Base-by-base conservation (phyloP, 2,329 filamentous ascomycete genomes). In the Biscogniauxia marginata region DNA sequence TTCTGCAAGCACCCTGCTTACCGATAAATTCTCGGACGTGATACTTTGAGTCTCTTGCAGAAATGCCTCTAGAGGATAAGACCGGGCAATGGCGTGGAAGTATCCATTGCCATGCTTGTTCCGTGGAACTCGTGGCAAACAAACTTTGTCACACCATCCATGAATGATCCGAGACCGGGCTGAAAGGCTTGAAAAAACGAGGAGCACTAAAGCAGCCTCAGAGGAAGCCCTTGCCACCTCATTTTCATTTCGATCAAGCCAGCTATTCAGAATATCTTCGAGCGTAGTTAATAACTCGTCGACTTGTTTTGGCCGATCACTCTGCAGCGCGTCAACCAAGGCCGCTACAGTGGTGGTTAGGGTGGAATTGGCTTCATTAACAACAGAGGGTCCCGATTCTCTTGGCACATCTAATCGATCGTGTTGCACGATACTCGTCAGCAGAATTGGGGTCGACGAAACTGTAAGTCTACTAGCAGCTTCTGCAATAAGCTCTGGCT, bases 401-500 rank as follows among this genome's bases (percentile, higher is more conserved):
- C 77, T 53, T 1, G 62, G 23, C 13, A 50, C 46, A 44, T 51
- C 53, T 4, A 50, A 46, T 22, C 56, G 50, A n/a, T 34, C 55
- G 22, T 54, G 25, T 16, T 52, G 45, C 5, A 73, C 55, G 3
- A 70, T 53, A 3, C 68, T 66, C n/a, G 73, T 63, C 54, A 82
- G 75, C 2, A 84, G 65, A 1, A 81, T 53, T 0, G 83, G 82
- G 8, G 79, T 71, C 0, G 75, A 70, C 4, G 85, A 79, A 6
- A 82, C 75, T 9, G 88, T 75, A 1, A 90, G 75, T n/a, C 75
- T 76, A 62, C 84, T 81, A 13, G 79, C 78, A 0, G 84, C 83
- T 63, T 88, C 85, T 22, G 84, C 83, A 3, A 89, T 78, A 20
- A 89, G 76, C 55, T 90, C 87, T 0, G 84, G 85, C 21, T 83